These are phyloP conservation scores for Sonneratia caseolaris DNA, from an alignment of 345 rosid species.

Conservation along the genomic window DNA sequence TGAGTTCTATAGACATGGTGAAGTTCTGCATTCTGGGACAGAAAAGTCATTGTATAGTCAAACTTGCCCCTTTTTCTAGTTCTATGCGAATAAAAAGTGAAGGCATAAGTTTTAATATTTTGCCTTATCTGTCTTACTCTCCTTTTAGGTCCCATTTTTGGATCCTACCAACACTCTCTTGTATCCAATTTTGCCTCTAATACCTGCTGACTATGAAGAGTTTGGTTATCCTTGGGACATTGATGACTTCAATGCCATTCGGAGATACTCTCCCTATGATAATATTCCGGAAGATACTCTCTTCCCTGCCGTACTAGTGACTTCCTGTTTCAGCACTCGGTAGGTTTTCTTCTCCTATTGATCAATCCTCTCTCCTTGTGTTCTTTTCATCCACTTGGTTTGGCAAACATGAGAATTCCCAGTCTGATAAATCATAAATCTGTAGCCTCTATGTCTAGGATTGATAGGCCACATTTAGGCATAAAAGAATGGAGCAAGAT, in stretches of 20 bases:
- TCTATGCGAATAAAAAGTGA: no score
- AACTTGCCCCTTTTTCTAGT: no score
- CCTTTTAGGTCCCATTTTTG: slow-evolving; percentile 71
- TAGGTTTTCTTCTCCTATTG: slow-evolving; percentile 11
- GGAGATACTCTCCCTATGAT: slow-evolving; percentile 72
- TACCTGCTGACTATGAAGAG: slow-evolving; percentile 75
- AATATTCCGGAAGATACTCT: slow-evolving; percentile 62
- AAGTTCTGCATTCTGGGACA: no score
- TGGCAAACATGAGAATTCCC: not conserved
- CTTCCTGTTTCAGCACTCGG: slow-evolving; percentile 83
- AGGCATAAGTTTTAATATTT: not conserved
- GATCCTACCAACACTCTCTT: slow-evolving; percentile 85
- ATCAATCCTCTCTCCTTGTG: not conserved
- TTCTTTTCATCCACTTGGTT: not conserved
- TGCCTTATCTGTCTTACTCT: not conserved
- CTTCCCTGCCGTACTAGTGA: slow-evolving; percentile 71
- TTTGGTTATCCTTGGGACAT: slow-evolving; percentile 79
- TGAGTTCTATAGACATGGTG: no score
- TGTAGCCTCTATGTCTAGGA: not conserved
- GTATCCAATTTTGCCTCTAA: slow-evolving; percentile 66
- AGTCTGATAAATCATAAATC: not conserved
- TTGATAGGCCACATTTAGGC: not conserved
- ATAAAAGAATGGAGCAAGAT: not conserved
- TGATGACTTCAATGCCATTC: slow-evolving; percentile 68
- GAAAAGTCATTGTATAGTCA: no score